Evolutionary conservation across 2,329 filamentous ascomycete genomes (phyloP).

Genomic region (Parafenestella ontariensis): DNA sequence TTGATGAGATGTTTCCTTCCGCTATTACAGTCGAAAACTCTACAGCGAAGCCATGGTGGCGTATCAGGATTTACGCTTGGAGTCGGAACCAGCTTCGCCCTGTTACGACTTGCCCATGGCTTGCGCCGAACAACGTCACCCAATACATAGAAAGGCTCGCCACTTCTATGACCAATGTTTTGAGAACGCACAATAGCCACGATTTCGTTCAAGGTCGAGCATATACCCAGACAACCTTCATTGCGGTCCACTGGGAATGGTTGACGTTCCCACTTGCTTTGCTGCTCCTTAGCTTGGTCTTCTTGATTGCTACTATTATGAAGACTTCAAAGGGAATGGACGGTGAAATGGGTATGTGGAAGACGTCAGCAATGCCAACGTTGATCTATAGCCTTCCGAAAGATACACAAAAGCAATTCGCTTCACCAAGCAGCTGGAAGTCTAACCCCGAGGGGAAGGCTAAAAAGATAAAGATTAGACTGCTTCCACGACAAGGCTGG

Average conservation of each 20-base stretch:
- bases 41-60: background rate
- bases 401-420: constrained; percentile 3
- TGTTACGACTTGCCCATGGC: constrained; percentile 17
- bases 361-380: constrained; percentile 35
- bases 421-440: background rate
- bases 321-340: constrained; percentile 9
- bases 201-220: constrained; percentile 13
- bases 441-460: background rate
- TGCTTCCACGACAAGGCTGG: constrained; percentile 20
- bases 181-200: constrained; percentile 21
- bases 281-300: constrained; percentile 25
- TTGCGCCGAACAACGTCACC: constrained; percentile 29
- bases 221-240: constrained; percentile 14
- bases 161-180: constrained; percentile 21
- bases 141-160: constrained; percentile 27
- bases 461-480: constrained; percentile 13
- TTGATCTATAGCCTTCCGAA: constrained; percentile 30
- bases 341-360: constrained; percentile 28
- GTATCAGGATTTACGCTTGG: constrained; percentile 1
- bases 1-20: constrained; percentile 16
- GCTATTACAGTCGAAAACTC: background rate
- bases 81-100: constrained; percentile 1
- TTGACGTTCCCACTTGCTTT: constrained; percentile 31
- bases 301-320: constrained; percentile 30
- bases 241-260: constrained; percentile 34